Evolutionary conservation across 495 filamentous ascomycete genomes (phyloP), one percentile per base, ranked within the genome.

Genomic region (Xylaria curta): DNA sequence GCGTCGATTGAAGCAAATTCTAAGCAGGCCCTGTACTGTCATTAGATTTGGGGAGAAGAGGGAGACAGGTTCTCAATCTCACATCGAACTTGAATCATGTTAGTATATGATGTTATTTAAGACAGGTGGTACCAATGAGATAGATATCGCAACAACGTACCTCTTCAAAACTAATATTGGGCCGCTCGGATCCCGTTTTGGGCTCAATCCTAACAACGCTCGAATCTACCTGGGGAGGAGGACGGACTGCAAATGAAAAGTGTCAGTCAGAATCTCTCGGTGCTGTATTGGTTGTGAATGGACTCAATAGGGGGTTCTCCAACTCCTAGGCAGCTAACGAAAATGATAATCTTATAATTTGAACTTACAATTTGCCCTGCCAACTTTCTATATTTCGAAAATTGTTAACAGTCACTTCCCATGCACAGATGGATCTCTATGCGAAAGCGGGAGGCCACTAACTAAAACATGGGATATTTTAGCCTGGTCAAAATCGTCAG

Each of bases 151-250:
- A 31, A 54, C n/a, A 24, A 59, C 70, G 7, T 47, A 72, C 70
- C 62, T 98, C 95, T 61, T 97, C 93, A 78, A 95, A 98, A 74
- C 89, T 92, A 63, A 97, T 92, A 69, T 92, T 89, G 58, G 95
- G 96, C 26, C 94, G 81, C 17, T 87, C 86, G 2, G 79, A 80
- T 5, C 94, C 94, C 40, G 88, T 85, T 83, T 97, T 94, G 10
- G 91, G 91, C 72, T 93, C 89, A 60, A 97, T 85, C 63, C 78
- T 70, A 53, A 72, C 72, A 0, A 73, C 71, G 21, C 59, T 93
- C 15, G 89, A 92, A 81, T 98, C 95, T 24, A 98, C 95, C 76
- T 92, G 87, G 12, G 95, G 95, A 24, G 95, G 95, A 1, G 96
- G 96, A 13, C 77, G 70, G 69, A 79, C 69, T 71, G 42, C 4